Base-by-base conservation (phyloP, 1,139 yeast genomes). In the Geotrichum fermentans region DNA sequence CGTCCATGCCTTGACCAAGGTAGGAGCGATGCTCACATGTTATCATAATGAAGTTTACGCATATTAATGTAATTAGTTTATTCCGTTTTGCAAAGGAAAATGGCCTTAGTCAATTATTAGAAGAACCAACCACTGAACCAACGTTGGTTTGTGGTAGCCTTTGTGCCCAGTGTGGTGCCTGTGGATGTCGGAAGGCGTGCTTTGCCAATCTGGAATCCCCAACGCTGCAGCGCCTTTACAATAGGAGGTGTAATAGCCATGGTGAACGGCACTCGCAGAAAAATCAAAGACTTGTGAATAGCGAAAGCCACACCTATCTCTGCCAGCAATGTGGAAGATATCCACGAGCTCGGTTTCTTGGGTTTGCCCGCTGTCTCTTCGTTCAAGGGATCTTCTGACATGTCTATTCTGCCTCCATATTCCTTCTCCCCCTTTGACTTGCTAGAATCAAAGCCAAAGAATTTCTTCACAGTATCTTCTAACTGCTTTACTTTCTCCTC, bases 301-400 rank as follows among this genome's bases (percentile, higher is more conserved):
- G 96, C 96, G 64, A 94, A 92, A 0, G 98, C 97, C 55, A 94
- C 75, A 17, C 88, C 82, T 58, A 88, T 79, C 65, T 92, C 97
- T 0, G 89, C 78, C 62, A 78, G 67, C 28, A 84, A 59, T 13
- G 43, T 48, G 21, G 47, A 43, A 39, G 54, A 50, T 45, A 41
- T 33, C 24, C 33, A 28, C 45, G 45, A 44, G 29, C 18, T 38
- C 21, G 16, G 28, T 8, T 18, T 17, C 14, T 20, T 10, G 3
- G n/a, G 4, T 8, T 37, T 38, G n/a, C 10, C n/a, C 16, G 22
- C 16, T 6, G 39, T 30, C 13, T 6, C 5, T 4, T 5, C 14
- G 3, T 5, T 3, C 16, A 17, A 28, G 11, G 28, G 28, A n/a
- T 21, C 28, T 1, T 28, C 38, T 24, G 11, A 14, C 28, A 26